These are phyloP conservation scores for Condylostoma magnum DNA, from an alignment of 169 alveolate genomes.

Conservation along the genomic window DNA sequence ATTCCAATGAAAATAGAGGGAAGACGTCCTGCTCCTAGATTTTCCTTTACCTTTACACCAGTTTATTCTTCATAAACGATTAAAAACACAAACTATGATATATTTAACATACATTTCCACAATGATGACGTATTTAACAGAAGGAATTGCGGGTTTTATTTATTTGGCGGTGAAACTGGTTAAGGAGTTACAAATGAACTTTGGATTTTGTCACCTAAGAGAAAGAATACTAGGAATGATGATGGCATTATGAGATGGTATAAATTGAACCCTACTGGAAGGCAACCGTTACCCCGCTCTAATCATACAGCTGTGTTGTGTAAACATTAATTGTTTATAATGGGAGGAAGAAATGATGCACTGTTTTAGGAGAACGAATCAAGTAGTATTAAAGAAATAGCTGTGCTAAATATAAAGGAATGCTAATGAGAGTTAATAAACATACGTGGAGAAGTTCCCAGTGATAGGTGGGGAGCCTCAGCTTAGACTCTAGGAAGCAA, in stretches of 20 bases:
- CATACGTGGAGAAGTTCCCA: too few species aligned
- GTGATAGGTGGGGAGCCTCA: too few species aligned
- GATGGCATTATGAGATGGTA: not conserved
- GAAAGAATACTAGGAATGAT: not conserved
- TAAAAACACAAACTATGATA: not conserved
- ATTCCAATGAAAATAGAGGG: not conserved
- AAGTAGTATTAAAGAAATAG: too few species aligned
- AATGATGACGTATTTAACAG: not conserved
- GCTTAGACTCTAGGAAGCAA: too few species aligned
- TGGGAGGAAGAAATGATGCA: slow-evolving; percentile 27
- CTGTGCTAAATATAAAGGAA: too few species aligned
- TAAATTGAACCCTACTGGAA: not conserved
- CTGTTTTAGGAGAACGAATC: not conserved
- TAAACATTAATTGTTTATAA: not conserved
- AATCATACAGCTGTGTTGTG: slow-evolving; percentile 5
- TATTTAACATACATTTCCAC: not conserved
- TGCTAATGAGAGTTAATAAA: too few species aligned
- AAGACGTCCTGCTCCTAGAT: not conserved
- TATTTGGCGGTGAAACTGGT: slow-evolving; percentile 17
- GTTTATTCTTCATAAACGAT: not conserved
- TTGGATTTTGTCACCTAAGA: not conserved
- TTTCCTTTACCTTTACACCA: not conserved
- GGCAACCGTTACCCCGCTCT: not conserved
- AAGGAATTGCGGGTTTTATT: slow-evolving; percentile 6
- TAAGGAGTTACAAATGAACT: not conserved